These are phyloP conservation scores for Astragalus glycyphyllos DNA, from an alignment of 306 rosid species.

Conservation along the genomic window DNA sequence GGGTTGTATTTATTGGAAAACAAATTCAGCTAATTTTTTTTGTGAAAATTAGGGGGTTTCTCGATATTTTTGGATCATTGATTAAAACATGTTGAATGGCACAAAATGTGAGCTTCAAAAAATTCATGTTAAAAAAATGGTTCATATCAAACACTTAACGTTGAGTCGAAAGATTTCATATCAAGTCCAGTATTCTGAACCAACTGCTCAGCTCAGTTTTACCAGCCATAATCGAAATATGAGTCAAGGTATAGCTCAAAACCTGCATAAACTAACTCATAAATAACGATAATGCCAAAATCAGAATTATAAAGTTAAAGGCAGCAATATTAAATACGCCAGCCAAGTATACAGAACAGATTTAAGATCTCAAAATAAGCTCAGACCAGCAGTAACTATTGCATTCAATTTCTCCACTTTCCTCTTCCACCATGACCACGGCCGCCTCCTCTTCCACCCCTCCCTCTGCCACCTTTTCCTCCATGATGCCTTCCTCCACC, in stretches of 20 bases:
- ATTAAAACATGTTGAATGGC: no score
- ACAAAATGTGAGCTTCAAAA: no score
- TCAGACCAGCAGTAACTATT: conserved; percentile 19
- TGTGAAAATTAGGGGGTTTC: no score
- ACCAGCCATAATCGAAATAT: background rate
- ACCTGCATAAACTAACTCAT: background rate
- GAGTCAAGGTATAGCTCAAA: background rate
- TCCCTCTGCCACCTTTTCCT: conserved; percentile 67
- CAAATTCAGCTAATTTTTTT: no score
- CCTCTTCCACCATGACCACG: conserved; percentile 77
- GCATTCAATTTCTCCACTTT: conserved; percentile 60
- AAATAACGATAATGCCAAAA: conserved; percentile 26
- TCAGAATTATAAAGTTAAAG: conserved; percentile 10
- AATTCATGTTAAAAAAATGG: background rate
- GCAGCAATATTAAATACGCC: conserved; percentile 6
- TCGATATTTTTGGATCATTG: no score
- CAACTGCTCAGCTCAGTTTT: background rate
- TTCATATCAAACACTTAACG: background rate
- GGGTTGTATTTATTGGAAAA: no score
- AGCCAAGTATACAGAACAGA: conserved; percentile 26
- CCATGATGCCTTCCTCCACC: conserved; percentile 59
- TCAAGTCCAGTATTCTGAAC: background rate
- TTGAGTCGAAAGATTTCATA: background rate
- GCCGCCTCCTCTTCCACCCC: conserved; percentile 60
- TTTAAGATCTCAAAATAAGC: conserved; percentile 2